Conservation (phyloP, 495 filamentous ascomycete genomes). For the Copromyces sp. region DNA sequence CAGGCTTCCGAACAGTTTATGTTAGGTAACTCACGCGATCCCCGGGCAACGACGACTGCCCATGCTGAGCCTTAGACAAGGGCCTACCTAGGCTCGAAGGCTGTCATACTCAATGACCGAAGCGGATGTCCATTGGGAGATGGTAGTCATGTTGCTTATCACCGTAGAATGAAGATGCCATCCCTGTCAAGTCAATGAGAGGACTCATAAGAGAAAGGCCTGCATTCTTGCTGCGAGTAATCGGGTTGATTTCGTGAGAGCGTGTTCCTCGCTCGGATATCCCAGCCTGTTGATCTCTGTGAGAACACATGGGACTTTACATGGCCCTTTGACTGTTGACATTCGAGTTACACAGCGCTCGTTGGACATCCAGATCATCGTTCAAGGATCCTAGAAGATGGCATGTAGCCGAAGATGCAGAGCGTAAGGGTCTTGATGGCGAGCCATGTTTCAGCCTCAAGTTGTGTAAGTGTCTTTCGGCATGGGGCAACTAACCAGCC, state of each 20-base stretch:
- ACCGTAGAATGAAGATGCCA: background rate
- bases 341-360: background rate
- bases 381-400: background rate
- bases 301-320: background rate
- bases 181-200: background rate
- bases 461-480: background rate
- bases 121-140: background rate
- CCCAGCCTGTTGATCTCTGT: background rate
- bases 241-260: background rate
- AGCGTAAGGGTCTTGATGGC: background rate
- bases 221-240: background rate
- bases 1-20: background rate
- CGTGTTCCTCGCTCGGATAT: background rate
- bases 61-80: background rate
- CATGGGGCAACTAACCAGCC: background rate
- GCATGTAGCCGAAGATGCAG: background rate
- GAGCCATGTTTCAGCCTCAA: background rate
- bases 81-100: background rate
- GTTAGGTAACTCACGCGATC: background rate
- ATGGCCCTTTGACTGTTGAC: background rate
- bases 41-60: background rate
- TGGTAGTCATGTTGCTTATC: background rate
- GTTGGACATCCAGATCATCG: background rate
- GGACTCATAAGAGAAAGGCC: background rate
- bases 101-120: background rate